Evolutionary conservation across 1,139 yeast species (phyloP).

Genomic region (Yamadazyma mexicana): DNA sequence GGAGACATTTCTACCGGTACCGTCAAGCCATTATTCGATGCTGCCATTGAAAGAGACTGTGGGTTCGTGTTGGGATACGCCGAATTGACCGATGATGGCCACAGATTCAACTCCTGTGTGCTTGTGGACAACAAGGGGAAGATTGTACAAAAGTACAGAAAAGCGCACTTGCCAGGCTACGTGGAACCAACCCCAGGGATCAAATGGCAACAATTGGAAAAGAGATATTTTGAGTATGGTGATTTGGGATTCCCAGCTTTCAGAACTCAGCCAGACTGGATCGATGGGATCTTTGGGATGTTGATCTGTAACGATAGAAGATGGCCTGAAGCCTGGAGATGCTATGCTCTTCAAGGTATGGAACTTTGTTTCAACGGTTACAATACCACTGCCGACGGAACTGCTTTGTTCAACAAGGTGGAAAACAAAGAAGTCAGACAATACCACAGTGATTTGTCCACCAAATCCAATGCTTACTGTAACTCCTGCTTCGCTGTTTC

Average conservation of each 20-base stretch:
- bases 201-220: conserved; percentile 33
- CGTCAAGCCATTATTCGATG: conserved; percentile 30
- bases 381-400: conserved; percentile 29
- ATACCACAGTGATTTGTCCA: conserved; percentile 29
- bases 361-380: conserved; percentile 28
- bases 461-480: conserved; percentile 30
- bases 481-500: conserved; percentile 30
- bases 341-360: conserved; percentile 30
- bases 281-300: conserved; percentile 30
- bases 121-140: conserved; percentile 27
- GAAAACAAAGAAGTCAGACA: conserved; percentile 24
- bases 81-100: conserved; percentile 33
- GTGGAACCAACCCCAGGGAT: conserved; percentile 24
- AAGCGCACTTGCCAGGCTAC: conserved; percentile 33
- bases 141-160: conserved; percentile 21
- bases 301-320: conserved; percentile 37
- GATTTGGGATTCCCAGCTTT: conserved; percentile 28
- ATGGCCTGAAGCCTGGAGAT: conserved; percentile 40
- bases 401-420: conserved; percentile 13
- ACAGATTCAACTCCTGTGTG: conserved; percentile 29
- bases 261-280: conserved; percentile 26
- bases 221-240: conserved; percentile 32
- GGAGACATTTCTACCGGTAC: conserved; percentile 27
- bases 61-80: conserved; percentile 37
- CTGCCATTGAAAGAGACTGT: conserved; percentile 22